Evolutionary conservation across 1,284 basidiomycete genomes (phyloP).

Genomic region (Ustilago bromivora): DNA sequence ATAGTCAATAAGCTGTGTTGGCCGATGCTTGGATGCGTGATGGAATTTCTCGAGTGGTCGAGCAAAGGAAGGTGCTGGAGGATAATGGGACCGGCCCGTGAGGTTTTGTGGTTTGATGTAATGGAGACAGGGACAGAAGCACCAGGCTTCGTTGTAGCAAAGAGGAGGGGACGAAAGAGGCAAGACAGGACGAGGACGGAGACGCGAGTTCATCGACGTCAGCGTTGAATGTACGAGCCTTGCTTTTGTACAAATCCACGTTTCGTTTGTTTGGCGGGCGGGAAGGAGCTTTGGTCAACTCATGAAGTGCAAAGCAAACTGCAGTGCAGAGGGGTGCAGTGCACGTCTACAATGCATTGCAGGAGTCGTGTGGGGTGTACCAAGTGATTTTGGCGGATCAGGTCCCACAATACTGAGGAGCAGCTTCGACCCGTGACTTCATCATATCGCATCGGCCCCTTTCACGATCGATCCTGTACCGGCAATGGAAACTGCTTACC

Average conservation of each 20-base stretch:
- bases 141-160: conserved; percentile 19
- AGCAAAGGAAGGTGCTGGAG: background rate
- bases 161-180: background rate
- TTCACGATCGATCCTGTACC: background rate
- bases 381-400: background rate
- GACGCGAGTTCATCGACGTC: conserved; percentile 7
- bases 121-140: conserved; percentile 13
- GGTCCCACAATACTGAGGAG: conserved; percentile 1
- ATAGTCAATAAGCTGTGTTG: background rate
- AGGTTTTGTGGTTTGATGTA: background rate
- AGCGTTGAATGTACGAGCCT: background rate
- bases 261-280: background rate
- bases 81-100: background rate
- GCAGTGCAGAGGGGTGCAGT: background rate
- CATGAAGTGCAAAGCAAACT: background rate
- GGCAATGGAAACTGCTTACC: background rate
- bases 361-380: conserved; percentile 3
- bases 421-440: background rate
- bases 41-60: background rate
- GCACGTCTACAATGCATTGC: background rate
- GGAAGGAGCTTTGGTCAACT: background rate
- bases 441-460: background rate
- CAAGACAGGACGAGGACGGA: background rate
- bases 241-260: conserved; percentile 7
- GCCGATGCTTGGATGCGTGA: background rate